Evolutionary conservation across 2,329 filamentous ascomycete species (phyloP), one percentile per base, ranked within the genome.

Genomic region (Amphichorda felina): DNA sequence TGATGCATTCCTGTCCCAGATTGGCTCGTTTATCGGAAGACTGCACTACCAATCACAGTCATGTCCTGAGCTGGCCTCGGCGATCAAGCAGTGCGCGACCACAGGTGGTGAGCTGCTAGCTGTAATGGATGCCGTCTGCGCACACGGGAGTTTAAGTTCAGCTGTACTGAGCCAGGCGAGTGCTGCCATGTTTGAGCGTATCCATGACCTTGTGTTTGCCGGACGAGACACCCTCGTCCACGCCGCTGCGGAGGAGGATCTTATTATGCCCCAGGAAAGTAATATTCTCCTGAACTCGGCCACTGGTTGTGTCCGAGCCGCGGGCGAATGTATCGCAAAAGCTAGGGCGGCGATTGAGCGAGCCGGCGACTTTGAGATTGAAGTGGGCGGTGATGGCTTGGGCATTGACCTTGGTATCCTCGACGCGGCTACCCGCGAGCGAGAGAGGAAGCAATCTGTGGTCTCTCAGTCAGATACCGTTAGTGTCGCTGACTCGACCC

Each of bases 41-140:
- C 70, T 95, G 38, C 86, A 95, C 56, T 68, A 95, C 40, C 87
- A 95, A 54, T 91, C 88, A n/a, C 81, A 91, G 42, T 91, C 87
- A 7, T 81, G 86, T 8, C 75, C 82, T 1, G 87, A 94, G 53
- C 69, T 96, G 33, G 76, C 87, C 22, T 62, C 79, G 9, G 87
- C 84, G 13, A 89, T 93, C 33, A 80, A 84, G 51, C 80, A 89
- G 53, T 85, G 88, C 8, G 83, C 88, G 8, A 70, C 76, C 7
- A 87, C 88, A 3, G 93, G 88, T 43, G 79, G 80, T 32, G 75
- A 81, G 44, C 68, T 96, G 33, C 66, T 95, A 34, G 70, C 75
- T 13, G 77, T 95, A 9, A 74, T 95, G 9, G 84, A 93, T 49
- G 75, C 81, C 38, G 79, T 96, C 45, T 86, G 82, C 57, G 75